Percentiles rank a stretch among this genome's conserved stretches.
Conservation (phyloP, 2,329 filamentous ascomycete species). For the Talaromyces sp. region DNA sequence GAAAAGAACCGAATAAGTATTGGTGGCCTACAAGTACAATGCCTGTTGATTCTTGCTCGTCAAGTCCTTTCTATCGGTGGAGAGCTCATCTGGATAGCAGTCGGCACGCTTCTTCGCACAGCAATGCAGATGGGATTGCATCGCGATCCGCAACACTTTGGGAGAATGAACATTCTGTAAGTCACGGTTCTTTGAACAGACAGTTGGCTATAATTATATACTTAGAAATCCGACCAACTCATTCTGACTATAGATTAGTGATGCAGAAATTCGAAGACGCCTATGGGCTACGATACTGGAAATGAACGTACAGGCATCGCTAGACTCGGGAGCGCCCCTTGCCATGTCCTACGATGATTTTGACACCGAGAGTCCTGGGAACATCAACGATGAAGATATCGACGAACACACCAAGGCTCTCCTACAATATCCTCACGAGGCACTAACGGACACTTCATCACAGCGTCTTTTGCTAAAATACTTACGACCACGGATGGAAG, state of each 20-base stretch:
- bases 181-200: not conserved
- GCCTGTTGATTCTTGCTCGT: constrained; percentile 27
- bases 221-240: not conserved
- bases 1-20: constrained; percentile 22
- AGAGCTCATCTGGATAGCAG: constrained; percentile 30
- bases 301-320: constrained; percentile 23
- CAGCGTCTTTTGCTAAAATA: not conserved
- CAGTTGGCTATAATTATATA: not conserved
- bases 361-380: constrained; percentile 21
- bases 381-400: constrained; percentile 23
- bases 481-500: not conserved
- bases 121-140: constrained; percentile 30
- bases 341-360: constrained; percentile 24
- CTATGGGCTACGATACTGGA: constrained; percentile 32
- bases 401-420: not conserved
- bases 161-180: constrained; percentile 13
- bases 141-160: constrained; percentile 22
- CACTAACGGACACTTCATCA: constrained; percentile 1
- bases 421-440: not conserved
- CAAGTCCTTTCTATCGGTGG: constrained; percentile 25
- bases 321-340: constrained; percentile 26
- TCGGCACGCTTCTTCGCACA: constrained; percentile 22
- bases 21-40: constrained; percentile 24
- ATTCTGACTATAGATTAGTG: not conserved
- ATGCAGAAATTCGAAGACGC: constrained; percentile 23